These are phyloP conservation scores for Scutellaria galericulata DNA, from an alignment of 257 asterid species.

Conservation along the genomic window DNA sequence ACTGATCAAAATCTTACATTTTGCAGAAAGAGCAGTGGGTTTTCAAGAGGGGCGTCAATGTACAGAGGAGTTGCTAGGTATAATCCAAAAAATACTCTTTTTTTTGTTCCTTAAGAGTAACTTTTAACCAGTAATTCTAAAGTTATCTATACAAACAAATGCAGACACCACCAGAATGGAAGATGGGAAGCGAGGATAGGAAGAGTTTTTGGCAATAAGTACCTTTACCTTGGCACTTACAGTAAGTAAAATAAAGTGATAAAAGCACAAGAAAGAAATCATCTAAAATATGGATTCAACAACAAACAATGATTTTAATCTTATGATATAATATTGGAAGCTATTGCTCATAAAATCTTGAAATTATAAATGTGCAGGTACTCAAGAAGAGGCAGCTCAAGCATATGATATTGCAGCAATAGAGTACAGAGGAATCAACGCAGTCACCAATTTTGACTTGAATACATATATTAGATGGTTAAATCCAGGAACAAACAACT, in stretches of 20 bases:
- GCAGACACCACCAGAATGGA: slow-evolving; percentile 58
- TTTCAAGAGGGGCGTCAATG: slow-evolving; percentile 56
- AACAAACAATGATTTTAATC: not conserved
- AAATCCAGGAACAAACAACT: slow-evolving; percentile 41
- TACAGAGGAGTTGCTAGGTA: slow-evolving; percentile 54
- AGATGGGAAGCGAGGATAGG: slow-evolving; percentile 62
- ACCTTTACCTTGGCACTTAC: slow-evolving; percentile 56
- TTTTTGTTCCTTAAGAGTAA: not conserved
- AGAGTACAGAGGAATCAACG: slow-evolving; percentile 57
- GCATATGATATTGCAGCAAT: slow-evolving; percentile 63
- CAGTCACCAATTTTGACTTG: slow-evolving; percentile 57
- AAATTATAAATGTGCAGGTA: slow-evolving; percentile 41
- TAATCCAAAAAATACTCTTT: not conserved
- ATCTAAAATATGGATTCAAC: not conserved
- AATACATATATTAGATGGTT: slow-evolving; percentile 54
- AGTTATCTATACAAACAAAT: slow-evolving; percentile 15
- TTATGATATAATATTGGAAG: not conserved
- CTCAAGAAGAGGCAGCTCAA: slow-evolving; percentile 66
- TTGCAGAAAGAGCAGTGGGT: slow-evolving; percentile 57
- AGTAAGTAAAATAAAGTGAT: slow-evolving; percentile 35
- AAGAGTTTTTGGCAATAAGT: slow-evolving; percentile 52
- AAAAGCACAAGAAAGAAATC: not conserved
- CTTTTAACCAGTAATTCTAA: slow-evolving; percentile 8
- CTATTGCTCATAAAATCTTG: slow-evolving; percentile 19
- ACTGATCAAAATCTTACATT: slow-evolving; percentile 17